Evolutionary conservation across 208 protist genomes (phyloP), one percentile per base, ranked within the genome.

Genomic region (Herpetomonas muscarum): DNA sequence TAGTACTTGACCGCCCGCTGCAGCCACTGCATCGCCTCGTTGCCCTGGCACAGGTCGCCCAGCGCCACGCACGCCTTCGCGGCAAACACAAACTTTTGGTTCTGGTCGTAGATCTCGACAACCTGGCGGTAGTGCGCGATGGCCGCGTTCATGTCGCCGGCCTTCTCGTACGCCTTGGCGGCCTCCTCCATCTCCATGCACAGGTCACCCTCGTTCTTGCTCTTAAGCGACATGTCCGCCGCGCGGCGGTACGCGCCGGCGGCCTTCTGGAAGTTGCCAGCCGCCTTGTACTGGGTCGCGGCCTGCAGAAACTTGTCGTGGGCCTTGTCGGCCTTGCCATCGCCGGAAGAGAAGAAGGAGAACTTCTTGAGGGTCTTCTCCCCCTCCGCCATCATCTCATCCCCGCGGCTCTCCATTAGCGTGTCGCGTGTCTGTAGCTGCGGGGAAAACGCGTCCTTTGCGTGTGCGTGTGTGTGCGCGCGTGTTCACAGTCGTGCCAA

Each of bases 271-370:
- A 86, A 92, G 61, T 85, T 76, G 25, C 72, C 76, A 17, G 62
- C 64, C 4, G 83, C 81, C 64, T 92, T 92, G 72, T 89, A 95
- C 61, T 91, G 79, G 56, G 85, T 87, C 15, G 74, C 77, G 3
- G 88, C 88, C 52, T 87, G 76, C 32, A 82, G 51, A 39, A 91
- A 88, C 54, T 73, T 78, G n/a, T 90, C 85, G 55, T 80, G 85
- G 12, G 88, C 85, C 39, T 72, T 76, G 36, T 90, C 83, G 25
- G 51, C 45, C 54, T 92, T 89, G 39, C 75, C 67, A 44, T 68
- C 72, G 34, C 64, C 57, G 58, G 72, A 79, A 39, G 67, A 79
- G 32, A 85, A 88, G 58, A 81, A 70, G 15, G 70, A 87, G 50
- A 72, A 79, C 70, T 87, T 90, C 63, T 82, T 80, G 22, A 92